Conservation (phyloP, 2,329 filamentous ascomycete genomes). For the Salinomyces thailandicus region DNA sequence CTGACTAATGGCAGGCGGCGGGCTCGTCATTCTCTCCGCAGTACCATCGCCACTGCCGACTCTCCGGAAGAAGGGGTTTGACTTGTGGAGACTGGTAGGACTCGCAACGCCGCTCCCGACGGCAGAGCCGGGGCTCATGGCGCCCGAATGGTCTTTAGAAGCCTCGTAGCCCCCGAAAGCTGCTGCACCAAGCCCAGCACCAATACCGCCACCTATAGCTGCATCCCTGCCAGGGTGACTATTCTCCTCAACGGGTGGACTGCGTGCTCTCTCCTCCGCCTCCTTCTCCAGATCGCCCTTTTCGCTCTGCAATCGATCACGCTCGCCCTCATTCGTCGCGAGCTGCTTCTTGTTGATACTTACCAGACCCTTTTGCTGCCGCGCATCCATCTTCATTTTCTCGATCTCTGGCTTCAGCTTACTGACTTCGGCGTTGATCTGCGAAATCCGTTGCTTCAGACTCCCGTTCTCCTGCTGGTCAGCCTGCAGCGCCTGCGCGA, state of each 20-base stretch:
- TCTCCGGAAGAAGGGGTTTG: conserved; percentile 83
- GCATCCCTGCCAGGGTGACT: conserved; percentile 6
- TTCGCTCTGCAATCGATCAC: conserved; percentile 77
- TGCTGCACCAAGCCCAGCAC: conserved; percentile 7
- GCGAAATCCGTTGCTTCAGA: conserved; percentile 78
- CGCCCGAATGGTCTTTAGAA: conserved; percentile 2
- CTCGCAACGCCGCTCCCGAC: conserved; percentile 14
- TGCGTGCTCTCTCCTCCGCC: conserved; percentile 14
- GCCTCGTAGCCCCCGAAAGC: conserved; percentile 9
- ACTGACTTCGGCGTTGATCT: conserved; percentile 69
- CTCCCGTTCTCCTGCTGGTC: conserved; percentile 81
- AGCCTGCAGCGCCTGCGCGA: conserved; percentile 62
- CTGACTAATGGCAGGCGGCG: conserved; percentile 8
- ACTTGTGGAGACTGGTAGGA: conserved; percentile 15
- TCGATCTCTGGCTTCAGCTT: conserved; percentile 85
- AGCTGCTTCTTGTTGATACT: conserved; percentile 99
- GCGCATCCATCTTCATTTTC: conserved; percentile 81
- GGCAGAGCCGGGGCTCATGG: conserved; percentile 5
- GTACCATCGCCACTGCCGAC: conserved; percentile 23
- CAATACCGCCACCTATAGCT: conserved; percentile 6
- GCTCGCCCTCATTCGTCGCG: conserved; percentile 75
- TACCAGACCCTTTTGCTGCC: conserved; percentile 90
- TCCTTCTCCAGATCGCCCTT: conserved; percentile 58
- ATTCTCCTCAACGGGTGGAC: conserved; percentile 5
- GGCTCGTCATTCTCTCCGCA: conserved; percentile 16